Base-by-base conservation (phyloP, 2,329 filamentous ascomycete genomes). In the Penicillium sclerotiorum region DNA sequence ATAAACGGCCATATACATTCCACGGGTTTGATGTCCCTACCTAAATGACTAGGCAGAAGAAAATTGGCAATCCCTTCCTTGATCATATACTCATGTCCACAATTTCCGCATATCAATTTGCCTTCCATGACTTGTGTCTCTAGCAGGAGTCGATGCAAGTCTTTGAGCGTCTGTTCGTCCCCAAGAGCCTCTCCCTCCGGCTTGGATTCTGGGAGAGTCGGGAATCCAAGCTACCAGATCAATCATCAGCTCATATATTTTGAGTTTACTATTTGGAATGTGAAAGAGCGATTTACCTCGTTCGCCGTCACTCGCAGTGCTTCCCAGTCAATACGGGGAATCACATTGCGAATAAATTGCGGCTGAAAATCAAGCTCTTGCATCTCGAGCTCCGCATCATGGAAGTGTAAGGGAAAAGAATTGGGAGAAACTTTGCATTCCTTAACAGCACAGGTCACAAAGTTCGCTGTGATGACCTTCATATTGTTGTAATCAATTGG, bases 31-130 rank as follows among this genome's bases (percentile, higher is more conserved):
- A 15, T 3, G 50, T 5, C 13, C 65, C 42, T 48, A 74, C 72
- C 94, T 72, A 99, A 75, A 77, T 99, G 94, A 64, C 88, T 94
- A 11, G 94, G 94, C 60, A 99, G 75, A 67, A 99, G 75, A 66
- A 99, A 99, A 73, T 97, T 97, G 52, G 91, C 90, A 70, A 97
- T 96, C 5, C 94, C 94, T 74, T 99, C 93, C 69, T 94, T 92
- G 56, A 99, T 87, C 51, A 85, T 85, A 73, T 97, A 99, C 77
- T 95, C 90, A 69, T 97, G 93, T 40, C 89, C 90, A 68, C 94
- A 99, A 72, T 88, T 89, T 40, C 84, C 91, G 70, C 94, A 99
- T 5, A 92, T 88, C 57, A 99, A 79, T 73, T 89, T 93, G 3
- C 94, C 94, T 73, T 93, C 89, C 30, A 84, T 81, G 52, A 99